Evolutionary conservation across 179 eudicot genomes (phyloP).

Genomic region (Spergularia azorica): DNA sequence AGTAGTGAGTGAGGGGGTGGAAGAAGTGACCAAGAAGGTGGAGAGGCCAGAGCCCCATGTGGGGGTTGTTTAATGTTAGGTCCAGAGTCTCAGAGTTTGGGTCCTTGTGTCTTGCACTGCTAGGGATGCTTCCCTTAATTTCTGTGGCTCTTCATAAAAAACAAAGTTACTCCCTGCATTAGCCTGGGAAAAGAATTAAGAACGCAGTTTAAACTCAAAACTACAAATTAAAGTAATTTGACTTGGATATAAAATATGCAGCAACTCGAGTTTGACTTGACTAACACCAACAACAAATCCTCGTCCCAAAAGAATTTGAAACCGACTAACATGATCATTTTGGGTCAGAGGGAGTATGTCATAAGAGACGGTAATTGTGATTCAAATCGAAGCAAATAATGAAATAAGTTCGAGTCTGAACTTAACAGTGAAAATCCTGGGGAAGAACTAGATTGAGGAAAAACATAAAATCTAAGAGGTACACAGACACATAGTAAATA

Average conservation of each 20-base stretch:
- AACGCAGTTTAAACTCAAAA: no score
- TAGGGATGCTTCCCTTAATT: conserved; percentile 23
- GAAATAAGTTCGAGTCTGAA: no score
- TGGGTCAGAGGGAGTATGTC: no score
- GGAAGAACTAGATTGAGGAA: neutral
- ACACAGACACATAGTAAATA: neutral
- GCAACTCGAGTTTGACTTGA: neutral
- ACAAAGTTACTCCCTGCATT: neutral
- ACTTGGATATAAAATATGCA: neutral
- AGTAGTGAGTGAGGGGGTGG: neutral
- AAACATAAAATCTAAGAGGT: neutral
- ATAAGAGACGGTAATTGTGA: no score
- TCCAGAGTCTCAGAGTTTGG: conserved; percentile 22
- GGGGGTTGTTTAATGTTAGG: conserved; percentile 37
- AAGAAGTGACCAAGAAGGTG: conserved; percentile 23
- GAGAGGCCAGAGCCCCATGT: conserved; percentile 30
- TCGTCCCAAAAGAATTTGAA: neutral
- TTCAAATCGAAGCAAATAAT: no score
- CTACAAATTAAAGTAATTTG: no score
- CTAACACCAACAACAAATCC: neutral
- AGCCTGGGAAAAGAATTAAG: neutral
- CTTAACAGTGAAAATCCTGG: no score
- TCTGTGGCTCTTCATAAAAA: conserved; percentile 5
- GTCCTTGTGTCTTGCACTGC: conserved; percentile 26
- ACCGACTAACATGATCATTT: neutral